phyloP scores from a whole-genome alignment of 2,329 filamentous ascomycete species.

The Colletotrichum orbiculare region DNA sequence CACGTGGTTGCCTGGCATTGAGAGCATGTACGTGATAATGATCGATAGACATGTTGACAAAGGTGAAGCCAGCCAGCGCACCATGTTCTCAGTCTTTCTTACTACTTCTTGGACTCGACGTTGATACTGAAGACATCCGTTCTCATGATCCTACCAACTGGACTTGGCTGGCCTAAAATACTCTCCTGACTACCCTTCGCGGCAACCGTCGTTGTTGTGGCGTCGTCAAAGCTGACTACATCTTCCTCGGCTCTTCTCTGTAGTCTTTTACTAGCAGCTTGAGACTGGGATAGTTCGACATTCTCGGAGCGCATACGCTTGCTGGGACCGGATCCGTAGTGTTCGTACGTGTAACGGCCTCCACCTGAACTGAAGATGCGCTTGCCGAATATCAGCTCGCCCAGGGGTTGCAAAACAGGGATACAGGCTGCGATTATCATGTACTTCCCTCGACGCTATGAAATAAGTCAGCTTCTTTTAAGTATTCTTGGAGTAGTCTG shows the following conservation, averaged over 20 bases:
- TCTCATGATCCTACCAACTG: not conserved
- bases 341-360: constrained; percentile 8
- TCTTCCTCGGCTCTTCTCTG: not conserved
- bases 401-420: constrained; percentile 47
- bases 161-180: not conserved
- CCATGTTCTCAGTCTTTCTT: not conserved
- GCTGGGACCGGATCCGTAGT: constrained; percentile 9
- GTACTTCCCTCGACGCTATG: constrained; percentile 46
- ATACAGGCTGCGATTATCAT: constrained; percentile 51
- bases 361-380: constrained; percentile 33
- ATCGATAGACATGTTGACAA: no score
- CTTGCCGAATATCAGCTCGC: constrained; percentile 24
- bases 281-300: not conserved
- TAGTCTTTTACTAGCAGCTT: not conserved
- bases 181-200: not conserved
- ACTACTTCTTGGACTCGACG: not conserved
- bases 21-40: no score
- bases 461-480: not conserved
- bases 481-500: no score
- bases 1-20: no score
- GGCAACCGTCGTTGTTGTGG: not conserved
- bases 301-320: not conserved
- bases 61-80: no score
- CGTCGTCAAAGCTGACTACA: not conserved
- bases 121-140: not conserved